Percentiles rank a stretch among this genome's conserved stretches.
Evolutionary conservation across 805 yeast genomes (phyloP).

Genomic region (Pichia cabralensis): DNA sequence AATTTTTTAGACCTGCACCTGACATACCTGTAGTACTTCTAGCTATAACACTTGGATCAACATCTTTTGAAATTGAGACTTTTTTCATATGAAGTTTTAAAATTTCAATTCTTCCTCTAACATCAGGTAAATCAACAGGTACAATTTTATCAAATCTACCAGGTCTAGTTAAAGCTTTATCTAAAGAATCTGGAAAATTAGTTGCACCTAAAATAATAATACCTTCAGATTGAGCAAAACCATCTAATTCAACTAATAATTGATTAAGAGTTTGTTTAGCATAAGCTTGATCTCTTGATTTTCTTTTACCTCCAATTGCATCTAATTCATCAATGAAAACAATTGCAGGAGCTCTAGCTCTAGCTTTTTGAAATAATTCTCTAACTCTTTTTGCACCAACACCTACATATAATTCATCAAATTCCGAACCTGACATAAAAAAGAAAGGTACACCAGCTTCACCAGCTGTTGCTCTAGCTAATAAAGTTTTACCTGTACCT

Average conservation of each 20-base stretch:
- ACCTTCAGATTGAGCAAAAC: slow-evolving; percentile 85
- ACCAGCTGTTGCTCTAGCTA: slow-evolving; percentile 98
- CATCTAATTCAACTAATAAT: slow-evolving; percentile 90
- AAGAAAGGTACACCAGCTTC: slow-evolving; percentile 98
- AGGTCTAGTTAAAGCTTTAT: slow-evolving; percentile 95
- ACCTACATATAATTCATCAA: slow-evolving; percentile 96
- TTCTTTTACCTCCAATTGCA: slow-evolving; percentile 97
- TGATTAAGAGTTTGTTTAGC: slow-evolving; percentile 97
- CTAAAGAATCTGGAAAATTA: slow-evolving; percentile 93
- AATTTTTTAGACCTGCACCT: slow-evolving; percentile 95
- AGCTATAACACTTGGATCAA: slow-evolving; percentile 84
- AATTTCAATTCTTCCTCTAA: slow-evolving; percentile 92
- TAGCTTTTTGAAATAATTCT: slow-evolving; percentile 85
- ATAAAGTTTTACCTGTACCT: slow-evolving; percentile 95
- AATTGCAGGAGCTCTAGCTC: slow-evolving; percentile 93
- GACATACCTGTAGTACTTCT: slow-evolving; percentile 96
- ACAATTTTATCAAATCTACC: slow-evolving; percentile 97
- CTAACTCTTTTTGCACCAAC: slow-evolving; percentile 98
- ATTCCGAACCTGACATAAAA: slow-evolving; percentile 97
- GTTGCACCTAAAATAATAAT: slow-evolving; percentile 97
- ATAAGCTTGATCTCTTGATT: slow-evolving; percentile 95
- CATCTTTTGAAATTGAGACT: slow-evolving; percentile 75
- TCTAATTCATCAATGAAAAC: slow-evolving; percentile 96
- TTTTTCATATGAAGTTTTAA: slow-evolving; percentile 85
- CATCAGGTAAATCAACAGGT: slow-evolving; percentile 93